These are phyloP conservation scores for Fusarium hostae DNA, from an alignment of 2,329 filamentous ascomycete species.

Conservation along the genomic window DNA sequence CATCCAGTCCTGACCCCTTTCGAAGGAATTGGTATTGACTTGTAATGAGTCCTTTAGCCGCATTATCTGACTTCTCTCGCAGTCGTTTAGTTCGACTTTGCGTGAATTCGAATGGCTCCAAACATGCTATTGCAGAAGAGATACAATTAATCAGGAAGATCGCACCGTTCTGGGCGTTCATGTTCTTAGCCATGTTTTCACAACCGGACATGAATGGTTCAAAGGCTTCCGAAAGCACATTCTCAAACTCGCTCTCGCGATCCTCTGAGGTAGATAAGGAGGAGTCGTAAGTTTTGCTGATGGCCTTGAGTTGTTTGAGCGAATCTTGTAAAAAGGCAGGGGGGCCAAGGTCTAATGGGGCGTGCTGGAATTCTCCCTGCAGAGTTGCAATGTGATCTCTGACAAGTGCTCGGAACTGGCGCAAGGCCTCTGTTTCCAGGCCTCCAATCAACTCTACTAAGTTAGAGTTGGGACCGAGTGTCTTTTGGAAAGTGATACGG, in stretches of 20 bases:
- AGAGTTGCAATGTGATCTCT: slow-evolving; percentile 81
- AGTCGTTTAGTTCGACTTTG: slow-evolving; percentile 65
- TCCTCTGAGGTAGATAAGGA: slow-evolving; percentile 72
- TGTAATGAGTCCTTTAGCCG: slow-evolving; percentile 68
- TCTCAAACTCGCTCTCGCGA: slow-evolving; percentile 76
- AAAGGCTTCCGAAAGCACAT: slow-evolving; percentile 80
- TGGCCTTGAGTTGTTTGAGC: slow-evolving; percentile 77
- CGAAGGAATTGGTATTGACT: slow-evolving; percentile 80
- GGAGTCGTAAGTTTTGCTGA: slow-evolving; percentile 89
- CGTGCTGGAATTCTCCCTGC: slow-evolving; percentile 76
- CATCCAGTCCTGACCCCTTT: slow-evolving; percentile 76
- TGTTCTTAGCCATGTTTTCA: slow-evolving; percentile 71
- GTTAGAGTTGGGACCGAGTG: slow-evolving; percentile 76
- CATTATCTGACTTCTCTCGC: slow-evolving; percentile 64
- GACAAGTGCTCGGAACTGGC: slow-evolving; percentile 84
- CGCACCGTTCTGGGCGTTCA: slow-evolving; percentile 68
- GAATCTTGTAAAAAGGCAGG: slow-evolving; percentile 85
- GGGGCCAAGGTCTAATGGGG: slow-evolving; percentile 77
- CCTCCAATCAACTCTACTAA: slow-evolving; percentile 75
- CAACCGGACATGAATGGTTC: slow-evolving; percentile 87
- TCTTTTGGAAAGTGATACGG: slow-evolving; percentile 81
- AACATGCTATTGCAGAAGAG: slow-evolving; percentile 64
- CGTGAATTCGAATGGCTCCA: slow-evolving; percentile 73
- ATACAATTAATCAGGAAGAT: slow-evolving; percentile 82
- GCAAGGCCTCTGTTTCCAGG: slow-evolving; percentile 80